Percentiles rank a stretch among this genome's conserved stretches.
phyloP scores from a whole-genome alignment of 1,284 basidiomycete species.

The Phenoliferia sp. region DNA sequence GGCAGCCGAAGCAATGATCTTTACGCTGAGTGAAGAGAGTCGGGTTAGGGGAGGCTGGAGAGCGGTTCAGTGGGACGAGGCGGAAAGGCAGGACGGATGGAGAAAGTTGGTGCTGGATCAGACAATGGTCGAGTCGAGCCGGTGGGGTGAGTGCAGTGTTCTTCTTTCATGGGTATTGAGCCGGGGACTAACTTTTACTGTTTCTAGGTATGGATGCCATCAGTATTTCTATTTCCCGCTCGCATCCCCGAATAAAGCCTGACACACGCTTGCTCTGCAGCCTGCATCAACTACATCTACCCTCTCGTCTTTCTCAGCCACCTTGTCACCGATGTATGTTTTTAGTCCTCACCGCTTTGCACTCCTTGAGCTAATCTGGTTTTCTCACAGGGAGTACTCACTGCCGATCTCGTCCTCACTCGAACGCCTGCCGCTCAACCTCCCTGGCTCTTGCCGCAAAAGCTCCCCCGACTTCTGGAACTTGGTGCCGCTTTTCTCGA shows the following conservation, averaged over 20 bases:
- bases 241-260: too few species aligned
- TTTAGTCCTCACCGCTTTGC: too few species aligned
- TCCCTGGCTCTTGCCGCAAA: slow-evolving; percentile 28
- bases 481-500: slow-evolving; percentile 32
- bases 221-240: background rate
- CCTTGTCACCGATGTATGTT: slow-evolving; percentile 32
- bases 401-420: slow-evolving; percentile 25
- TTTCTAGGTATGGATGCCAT: background rate
- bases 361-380: too few species aligned
- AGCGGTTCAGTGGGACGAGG: slow-evolving; percentile 31
- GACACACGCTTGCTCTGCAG: too few species aligned
- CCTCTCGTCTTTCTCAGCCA: slow-evolving; percentile 30
- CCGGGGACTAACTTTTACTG: too few species aligned
- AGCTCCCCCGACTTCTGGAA: slow-evolving; percentile 32
- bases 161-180: too few species aligned
- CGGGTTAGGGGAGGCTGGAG: slow-evolving; percentile 26
- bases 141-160: slow-evolving; percentile 24
- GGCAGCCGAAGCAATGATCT: slow-evolving; percentile 28
- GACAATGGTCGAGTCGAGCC: slow-evolving; percentile 23
- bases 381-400: slow-evolving; percentile 21
- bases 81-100: slow-evolving; percentile 28
- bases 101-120: slow-evolving; percentile 28
- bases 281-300: slow-evolving; percentile 30
- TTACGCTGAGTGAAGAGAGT: slow-evolving; percentile 27
- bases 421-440: slow-evolving; percentile 16